Evolutionary conservation across 805 yeast genomes (phyloP).

Genomic region (Cyberlindnera suaveolens): DNA sequence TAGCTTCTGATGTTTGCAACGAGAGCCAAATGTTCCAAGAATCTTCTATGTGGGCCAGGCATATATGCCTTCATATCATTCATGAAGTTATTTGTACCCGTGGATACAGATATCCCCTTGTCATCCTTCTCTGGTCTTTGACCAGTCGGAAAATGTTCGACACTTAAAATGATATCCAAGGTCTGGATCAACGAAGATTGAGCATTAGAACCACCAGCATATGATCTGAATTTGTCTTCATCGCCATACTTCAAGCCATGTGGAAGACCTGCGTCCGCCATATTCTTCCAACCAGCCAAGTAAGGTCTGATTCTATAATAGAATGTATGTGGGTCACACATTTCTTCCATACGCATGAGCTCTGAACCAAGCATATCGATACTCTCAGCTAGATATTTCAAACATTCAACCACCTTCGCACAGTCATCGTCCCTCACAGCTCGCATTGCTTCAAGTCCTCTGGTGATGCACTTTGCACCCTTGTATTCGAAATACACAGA

Average conservation of each 20-base stretch:
- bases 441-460: conserved; percentile 63
- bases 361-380: conserved; percentile 71
- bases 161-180: conserved; percentile 67
- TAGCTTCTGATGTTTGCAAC: conserved; percentile 58
- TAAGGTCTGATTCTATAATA: conserved; percentile 83
- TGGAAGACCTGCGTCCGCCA: conserved; percentile 79
- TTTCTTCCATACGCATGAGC: conserved; percentile 79
- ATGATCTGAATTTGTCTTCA: conserved; percentile 46
- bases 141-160: conserved; percentile 78
- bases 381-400: conserved; percentile 65
- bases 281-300: conserved; percentile 91
- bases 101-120: conserved; percentile 21
- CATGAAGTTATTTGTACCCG: conserved; percentile 49
- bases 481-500: conserved; percentile 79
- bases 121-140: conserved; percentile 28
- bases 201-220: conserved; percentile 91
- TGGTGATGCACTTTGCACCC: conserved; percentile 65
- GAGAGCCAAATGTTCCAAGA: conserved; percentile 53
- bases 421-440: conserved; percentile 44
- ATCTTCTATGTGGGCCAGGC: conserved; percentile 83
- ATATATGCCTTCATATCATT: conserved; percentile 81
- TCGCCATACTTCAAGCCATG: conserved; percentile 76
- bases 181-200: conserved; percentile 88
- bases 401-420: conserved; percentile 32
- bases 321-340: conserved; percentile 92